Conservation (phyloP, 2,329 filamentous ascomycete species). For the Didymellaceae sp. region DNA sequence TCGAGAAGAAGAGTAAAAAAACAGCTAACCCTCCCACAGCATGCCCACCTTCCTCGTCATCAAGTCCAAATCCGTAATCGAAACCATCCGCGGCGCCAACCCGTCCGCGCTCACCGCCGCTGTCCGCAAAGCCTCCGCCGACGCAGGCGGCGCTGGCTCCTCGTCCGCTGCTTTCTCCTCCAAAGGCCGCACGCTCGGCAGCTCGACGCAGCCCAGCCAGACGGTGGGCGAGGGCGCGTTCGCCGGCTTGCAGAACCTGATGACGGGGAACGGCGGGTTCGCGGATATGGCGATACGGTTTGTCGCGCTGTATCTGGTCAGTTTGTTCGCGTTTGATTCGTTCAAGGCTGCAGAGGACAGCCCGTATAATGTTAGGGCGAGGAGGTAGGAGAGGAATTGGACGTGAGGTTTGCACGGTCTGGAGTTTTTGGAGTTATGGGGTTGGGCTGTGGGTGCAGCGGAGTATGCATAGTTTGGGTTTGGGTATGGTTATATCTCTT, state of each 20-base stretch:
- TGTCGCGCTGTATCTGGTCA: constrained; percentile 55
- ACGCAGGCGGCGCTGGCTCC: constrained; percentile 46
- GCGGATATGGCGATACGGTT: constrained; percentile 53
- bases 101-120: constrained; percentile 56
- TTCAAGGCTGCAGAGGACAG: constrained; percentile 53
- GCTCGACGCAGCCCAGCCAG: constrained; percentile 32
- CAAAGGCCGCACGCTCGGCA: constrained; percentile 53
- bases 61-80: constrained; percentile 51
- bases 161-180: constrained; percentile 47
- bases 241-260: constrained; percentile 33
- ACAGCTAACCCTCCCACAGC: constrained; percentile 25
- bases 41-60: constrained; percentile 60
- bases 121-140: constrained; percentile 53
- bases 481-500: too few relatives aligned
- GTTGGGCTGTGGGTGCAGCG: too few relatives aligned
- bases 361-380: constrained; percentile 50
- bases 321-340: constrained; percentile 54
- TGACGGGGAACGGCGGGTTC: constrained; percentile 44
- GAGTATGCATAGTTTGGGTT: too few relatives aligned
- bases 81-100: constrained; percentile 58
- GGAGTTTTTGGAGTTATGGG: neutral
- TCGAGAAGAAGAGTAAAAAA: neutral
- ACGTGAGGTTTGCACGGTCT: neutral
- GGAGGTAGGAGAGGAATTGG: constrained; percentile 16
- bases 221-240: constrained; percentile 33